Percentiles rank a stretch among this genome's conserved stretches.
These are phyloP conservation scores for Aureobasidium uvarum DNA, from an alignment of 2,329 filamentous ascomycete genomes.

Conservation along the genomic window DNA sequence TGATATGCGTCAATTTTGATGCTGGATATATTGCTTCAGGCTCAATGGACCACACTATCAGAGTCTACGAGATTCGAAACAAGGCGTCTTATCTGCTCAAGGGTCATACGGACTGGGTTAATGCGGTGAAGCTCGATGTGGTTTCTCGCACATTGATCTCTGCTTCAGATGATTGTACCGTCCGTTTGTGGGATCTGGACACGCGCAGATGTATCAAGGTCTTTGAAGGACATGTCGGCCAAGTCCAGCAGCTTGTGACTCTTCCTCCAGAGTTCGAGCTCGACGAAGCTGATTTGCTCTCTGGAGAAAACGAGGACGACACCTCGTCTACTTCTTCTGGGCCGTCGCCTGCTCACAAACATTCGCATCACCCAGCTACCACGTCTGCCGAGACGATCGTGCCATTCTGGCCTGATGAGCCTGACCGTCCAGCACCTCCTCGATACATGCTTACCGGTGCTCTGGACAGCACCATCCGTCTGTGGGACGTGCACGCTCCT, in stretches of 20 bases:
- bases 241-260: constrained; percentile 86
- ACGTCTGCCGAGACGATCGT: constrained; percentile 21
- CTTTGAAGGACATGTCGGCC: constrained; percentile 88
- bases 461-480: constrained; percentile 83
- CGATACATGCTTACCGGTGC: constrained; percentile 92
- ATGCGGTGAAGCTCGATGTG: constrained; percentile 85
- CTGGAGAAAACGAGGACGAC: constrained; percentile 55
- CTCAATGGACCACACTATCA: constrained; percentile 84
- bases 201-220: constrained; percentile 71
- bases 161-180: constrained; percentile 83
- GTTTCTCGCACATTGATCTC: constrained; percentile 82
- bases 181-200: constrained; percentile 91
- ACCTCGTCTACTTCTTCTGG: constrained; percentile 35
- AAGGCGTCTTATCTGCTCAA: constrained; percentile 76
- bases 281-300: constrained; percentile 63
- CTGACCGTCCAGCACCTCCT: constrained; percentile 69
- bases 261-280: constrained; percentile 87
- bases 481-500: constrained; percentile 71
- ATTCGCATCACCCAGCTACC: constrained; percentile 26
- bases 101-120: constrained; percentile 93
- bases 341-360: constrained; percentile 24
- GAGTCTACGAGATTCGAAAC: constrained; percentile 88
- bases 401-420: constrained; percentile 59
- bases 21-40: constrained; percentile 81
- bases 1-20: constrained; percentile 86